A percentile compares a stretch with the other conserved stretches of the same genome.
Evolutionary conservation across 108 stramenopile genomes (phyloP).

Genomic region (Epithemia pelagica): DNA sequence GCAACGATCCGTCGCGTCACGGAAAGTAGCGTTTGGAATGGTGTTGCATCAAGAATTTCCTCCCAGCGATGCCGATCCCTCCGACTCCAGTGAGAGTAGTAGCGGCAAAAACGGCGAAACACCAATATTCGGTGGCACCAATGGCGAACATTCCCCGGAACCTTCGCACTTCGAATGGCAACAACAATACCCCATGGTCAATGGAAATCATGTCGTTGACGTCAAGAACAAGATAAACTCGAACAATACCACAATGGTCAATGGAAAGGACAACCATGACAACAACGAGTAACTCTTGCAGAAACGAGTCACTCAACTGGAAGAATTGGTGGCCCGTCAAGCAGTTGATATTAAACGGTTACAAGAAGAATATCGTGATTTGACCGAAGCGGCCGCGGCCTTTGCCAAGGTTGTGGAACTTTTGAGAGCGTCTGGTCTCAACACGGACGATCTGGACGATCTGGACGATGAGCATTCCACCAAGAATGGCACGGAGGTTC

Average conservation of each 20-base stretch:
- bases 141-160: background rate
- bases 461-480: background rate
- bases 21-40: too few relatives aligned
- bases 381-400: slow-evolving; percentile 39
- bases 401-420: slow-evolving; percentile 57
- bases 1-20: too few relatives aligned
- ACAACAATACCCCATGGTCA: background rate
- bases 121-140: too few relatives aligned
- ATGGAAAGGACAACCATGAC: background rate
- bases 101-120: too few relatives aligned
- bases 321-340: slow-evolving; percentile 64
- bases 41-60: too few relatives aligned
- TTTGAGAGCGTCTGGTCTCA: slow-evolving; percentile 59
- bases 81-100: too few relatives aligned
- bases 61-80: too few relatives aligned
- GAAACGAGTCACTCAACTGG: slow-evolving; percentile 55
- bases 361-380: slow-evolving; percentile 44
- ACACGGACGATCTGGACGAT: slow-evolving; percentile 24
- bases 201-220: background rate
- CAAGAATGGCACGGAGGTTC: slow-evolving; percentile 3
- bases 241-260: background rate
- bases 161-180: background rate
- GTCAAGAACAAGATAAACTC: background rate
- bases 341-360: slow-evolving; percentile 62
- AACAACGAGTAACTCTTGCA: background rate